Base-by-base conservation (phyloP, 257 asterid species). In the Nicotiana attenuata region DNA sequence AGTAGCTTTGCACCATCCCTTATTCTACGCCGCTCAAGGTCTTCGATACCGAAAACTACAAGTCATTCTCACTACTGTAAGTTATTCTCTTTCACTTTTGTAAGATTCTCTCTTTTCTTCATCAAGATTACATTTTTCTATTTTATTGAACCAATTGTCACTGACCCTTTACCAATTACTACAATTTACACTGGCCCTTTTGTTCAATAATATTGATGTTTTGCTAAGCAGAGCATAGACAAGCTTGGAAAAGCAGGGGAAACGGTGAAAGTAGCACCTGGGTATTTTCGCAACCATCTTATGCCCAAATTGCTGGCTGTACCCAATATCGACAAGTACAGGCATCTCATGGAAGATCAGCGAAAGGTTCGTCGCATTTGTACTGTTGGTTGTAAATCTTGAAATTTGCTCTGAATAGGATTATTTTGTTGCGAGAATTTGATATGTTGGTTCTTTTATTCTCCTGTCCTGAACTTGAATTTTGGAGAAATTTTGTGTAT, bases 241-340 rank as follows among this genome's bases (percentile, higher is more conserved):
- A 94, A 96, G 87, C 98, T 96, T 20, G 98, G 99, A 19, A 94
- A 82, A 88, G 92, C 95, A 28, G 99, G 99, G 33, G 98, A 96
- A 76, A 96, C 97, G 3, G 99, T 94, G 29, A 91, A 92, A 90
- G 98, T 96, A n/a, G 98, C 97, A 65, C 98, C 98, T 0, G 99
- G 99, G 22, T 92, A 86, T 86, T 96, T 96, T 79, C 95, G 99
- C 78, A 96, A 96, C 87, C 93, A 96, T 89, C 85, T 96, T 91
- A 96, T 96, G 99, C 99, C 98, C 3, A 96, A 94, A 81, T 78
- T 96, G 88, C 92, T 92, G 20, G 98, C 97, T 29, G 94, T 94
- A 8, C 99, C 99, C 0, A 92, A 90, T 84, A 96, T 94, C n/a
- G 97, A 93, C 76, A 96, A 96, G 86, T 96, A 92, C 78, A 88